Conservation (phyloP, 352 stramenopile genomes). For the Phytophthora brassicae region DNA sequence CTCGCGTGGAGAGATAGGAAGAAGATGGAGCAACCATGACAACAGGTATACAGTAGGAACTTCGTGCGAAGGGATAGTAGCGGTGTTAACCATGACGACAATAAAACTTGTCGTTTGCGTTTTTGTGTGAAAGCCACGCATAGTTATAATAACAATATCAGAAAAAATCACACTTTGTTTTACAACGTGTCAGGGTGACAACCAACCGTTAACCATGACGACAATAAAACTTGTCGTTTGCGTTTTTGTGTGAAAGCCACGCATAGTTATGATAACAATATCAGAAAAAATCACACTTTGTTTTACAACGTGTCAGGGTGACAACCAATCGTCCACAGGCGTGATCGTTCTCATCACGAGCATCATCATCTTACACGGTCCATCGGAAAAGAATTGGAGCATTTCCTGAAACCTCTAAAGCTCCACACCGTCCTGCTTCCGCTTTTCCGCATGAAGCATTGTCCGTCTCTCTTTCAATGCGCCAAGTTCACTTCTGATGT, state of each 20-base stretch:
- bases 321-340: constrained; percentile 20
- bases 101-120: constrained; percentile 10
- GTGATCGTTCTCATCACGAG: neutral
- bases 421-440: constrained; percentile 75
- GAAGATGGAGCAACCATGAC: constrained; percentile 4
- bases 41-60: constrained; percentile 30
- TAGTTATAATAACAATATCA: constrained; percentile 13
- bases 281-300: constrained; percentile 33
- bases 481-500: constrained; percentile 84
- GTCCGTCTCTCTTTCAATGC: constrained; percentile 82
- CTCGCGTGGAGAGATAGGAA: constrained; percentile 58
- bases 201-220: constrained; percentile 13
- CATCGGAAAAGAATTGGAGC: constrained; percentile 4
- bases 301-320: constrained; percentile 34
- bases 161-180: constrained; percentile 37
- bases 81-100: constrained; percentile 3
- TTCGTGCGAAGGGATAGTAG: constrained; percentile 20
- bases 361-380: constrained; percentile 27
- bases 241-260: constrained; percentile 16
- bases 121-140: constrained; percentile 16
- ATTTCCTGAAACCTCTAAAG: constrained; percentile 32
- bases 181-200: constrained; percentile 32
- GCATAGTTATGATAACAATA: constrained; percentile 12
- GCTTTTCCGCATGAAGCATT: constrained; percentile 77
- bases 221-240: constrained; percentile 10